Evolutionary conservation across 1,139 yeast genomes (phyloP), one percentile per base, ranked within the genome.

Genomic region (Pichia sp.): DNA sequence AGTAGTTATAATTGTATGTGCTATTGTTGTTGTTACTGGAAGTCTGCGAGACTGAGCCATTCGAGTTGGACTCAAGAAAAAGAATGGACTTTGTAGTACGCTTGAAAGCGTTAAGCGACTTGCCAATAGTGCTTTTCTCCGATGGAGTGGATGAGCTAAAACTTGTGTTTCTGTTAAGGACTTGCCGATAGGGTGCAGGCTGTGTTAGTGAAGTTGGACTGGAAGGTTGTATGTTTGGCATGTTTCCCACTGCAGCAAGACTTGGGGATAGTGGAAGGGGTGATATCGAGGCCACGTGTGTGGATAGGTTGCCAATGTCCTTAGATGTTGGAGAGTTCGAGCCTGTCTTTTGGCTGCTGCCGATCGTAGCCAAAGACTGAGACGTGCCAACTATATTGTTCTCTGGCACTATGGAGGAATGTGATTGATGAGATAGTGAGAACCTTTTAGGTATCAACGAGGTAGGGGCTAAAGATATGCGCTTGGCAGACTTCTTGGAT

Each of bases 11-110:
- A 16, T 31, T 31, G 36, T 31, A 31, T 25, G 9, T 36, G 18
- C 16, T 40, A 23, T 40, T 16, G 21, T 41, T 41, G 31, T 41
- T 23, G 16, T 3, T 7, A 21, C 21, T 26, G 3, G 54, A 48
- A 6, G 16, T 4, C 45, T 42, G 47, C 1, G 47, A 30, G 1
- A 12, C 21, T 7, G 49, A 25, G 21, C 45, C 44, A 13, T 40
- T 40, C 7, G 55, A 52, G 12, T 42, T 46, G 4, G 59, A 46
- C 7, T 64, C 66, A n/a, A 56, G 41, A 26, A 61, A 53, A n/a
- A 64, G 34, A 4, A 63, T 49, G 3, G 65, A 61, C 39, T 55
- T 62, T 2, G 65, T 61, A 7, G 60, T 58, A 28, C 52, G 51
- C 39, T 57, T 60, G 22, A 64, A 46, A 7, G 53, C 58, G 26